Evolutionary conservation across 2,329 filamentous ascomycete genomes (phyloP).

Genomic region (Diplodia scrobiculata): DNA sequence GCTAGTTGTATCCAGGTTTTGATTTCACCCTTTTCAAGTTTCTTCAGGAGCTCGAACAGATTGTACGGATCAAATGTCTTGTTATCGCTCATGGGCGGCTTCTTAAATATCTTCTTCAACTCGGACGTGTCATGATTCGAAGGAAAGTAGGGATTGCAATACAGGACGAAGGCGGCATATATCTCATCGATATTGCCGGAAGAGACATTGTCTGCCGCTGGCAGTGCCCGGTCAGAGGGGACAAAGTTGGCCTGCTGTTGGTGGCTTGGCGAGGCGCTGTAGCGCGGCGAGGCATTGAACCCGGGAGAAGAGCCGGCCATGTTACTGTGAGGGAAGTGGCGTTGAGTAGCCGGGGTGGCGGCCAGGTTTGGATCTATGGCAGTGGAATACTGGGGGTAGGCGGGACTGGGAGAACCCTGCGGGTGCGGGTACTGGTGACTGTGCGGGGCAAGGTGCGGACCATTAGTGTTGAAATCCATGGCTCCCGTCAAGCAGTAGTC

Average conservation of each 20-base stretch:
- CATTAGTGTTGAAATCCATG: conserved; percentile 25
- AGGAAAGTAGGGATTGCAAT: conserved; percentile 83
- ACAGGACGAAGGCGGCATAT: conserved; percentile 81
- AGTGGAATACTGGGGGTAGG: conserved; percentile 32
- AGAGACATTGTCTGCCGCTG: conserved; percentile 64
- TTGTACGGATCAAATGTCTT: conserved; percentile 79
- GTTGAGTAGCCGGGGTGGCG: conserved; percentile 29
- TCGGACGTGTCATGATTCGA: conserved; percentile 68
- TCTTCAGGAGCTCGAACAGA: conserved; percentile 75
- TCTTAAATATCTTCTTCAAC: conserved; percentile 74
- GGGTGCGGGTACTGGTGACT: conserved; percentile 40
- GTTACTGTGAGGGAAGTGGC: conserved; percentile 42
- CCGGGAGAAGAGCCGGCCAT: conserved; percentile 30
- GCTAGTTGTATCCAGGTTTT: conserved; percentile 92
- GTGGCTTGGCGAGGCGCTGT: conserved; percentile 44
- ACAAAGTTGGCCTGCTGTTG: conserved; percentile 39
- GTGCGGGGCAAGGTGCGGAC: conserved; percentile 37
- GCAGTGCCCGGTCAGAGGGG: conserved; percentile 59
- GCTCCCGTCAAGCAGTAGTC: conserved; percentile 9
- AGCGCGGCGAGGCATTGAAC: conserved; percentile 42
- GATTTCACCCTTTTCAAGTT: conserved; percentile 78
- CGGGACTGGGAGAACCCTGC: conserved; percentile 37
- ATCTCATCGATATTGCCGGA: conserved; percentile 75
- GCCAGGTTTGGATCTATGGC: conserved; percentile 16
- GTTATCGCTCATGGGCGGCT: conserved; percentile 81